phyloP scores from a whole-genome alignment of 306 rosid species.

The Acacia acuminata region DNA sequence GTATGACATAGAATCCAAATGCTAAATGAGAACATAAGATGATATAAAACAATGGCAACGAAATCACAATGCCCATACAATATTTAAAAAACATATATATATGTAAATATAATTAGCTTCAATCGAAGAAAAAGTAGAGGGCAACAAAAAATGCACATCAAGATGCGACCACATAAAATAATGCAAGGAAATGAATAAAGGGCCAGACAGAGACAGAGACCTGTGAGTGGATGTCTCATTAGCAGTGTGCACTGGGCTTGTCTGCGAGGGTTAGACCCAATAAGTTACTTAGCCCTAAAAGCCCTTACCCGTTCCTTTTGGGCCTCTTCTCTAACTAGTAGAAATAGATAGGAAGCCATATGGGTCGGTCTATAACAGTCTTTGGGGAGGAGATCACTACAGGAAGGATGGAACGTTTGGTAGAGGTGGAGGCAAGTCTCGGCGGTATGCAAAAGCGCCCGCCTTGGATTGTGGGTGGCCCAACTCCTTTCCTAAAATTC shows the following conservation, averaged over 20 bases:
- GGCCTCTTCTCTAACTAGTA: neutral
- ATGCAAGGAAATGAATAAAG: conserved; percentile 2
- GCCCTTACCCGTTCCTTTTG: neutral
- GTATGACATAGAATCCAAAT: neutral
- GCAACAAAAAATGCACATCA: neutral
- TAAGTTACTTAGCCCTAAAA: neutral
- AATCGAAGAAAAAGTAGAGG: neutral
- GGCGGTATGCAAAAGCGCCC: too few species aligned
- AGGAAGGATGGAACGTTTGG: too few species aligned
- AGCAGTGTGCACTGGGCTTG: neutral
- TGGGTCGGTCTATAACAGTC: too few species aligned
- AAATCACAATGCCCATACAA: neutral
- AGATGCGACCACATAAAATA: neutral
- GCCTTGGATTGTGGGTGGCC: too few species aligned
- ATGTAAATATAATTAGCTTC: neutral
- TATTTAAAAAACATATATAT: too few species aligned
- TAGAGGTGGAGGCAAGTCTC: too few species aligned
- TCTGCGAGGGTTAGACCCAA: neutral
- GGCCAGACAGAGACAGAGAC: neutral
- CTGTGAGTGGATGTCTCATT: neutral
- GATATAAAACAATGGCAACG: neutral
- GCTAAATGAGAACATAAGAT: neutral
- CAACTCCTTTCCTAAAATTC: too few species aligned
- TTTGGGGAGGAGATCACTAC: too few species aligned
- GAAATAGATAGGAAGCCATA: too few species aligned